Percentiles rank a stretch among this genome's conserved stretches.
phyloP scores from a whole-genome alignment of 805 yeast species.

The Metschnikowia matae region DNA sequence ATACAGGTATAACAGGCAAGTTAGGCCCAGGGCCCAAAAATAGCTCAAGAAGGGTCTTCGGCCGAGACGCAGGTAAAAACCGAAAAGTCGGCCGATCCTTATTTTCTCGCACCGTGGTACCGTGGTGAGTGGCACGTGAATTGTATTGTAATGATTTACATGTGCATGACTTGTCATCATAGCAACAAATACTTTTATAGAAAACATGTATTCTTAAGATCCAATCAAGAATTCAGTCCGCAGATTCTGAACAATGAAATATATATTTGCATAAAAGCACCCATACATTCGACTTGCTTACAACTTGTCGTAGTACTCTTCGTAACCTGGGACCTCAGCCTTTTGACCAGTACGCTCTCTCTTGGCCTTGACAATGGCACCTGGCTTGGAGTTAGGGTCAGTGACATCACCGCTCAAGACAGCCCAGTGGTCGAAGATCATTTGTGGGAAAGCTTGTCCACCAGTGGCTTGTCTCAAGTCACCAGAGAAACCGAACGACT shows the following conservation, averaged over 20 bases:
- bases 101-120: not conserved
- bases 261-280: slow-evolving; percentile 10
- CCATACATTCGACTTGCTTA: slow-evolving; percentile 31
- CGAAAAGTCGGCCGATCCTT: not conserved
- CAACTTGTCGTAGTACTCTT: slow-evolving; percentile 95
- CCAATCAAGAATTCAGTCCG: slow-evolving; percentile 9
- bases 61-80: not conserved
- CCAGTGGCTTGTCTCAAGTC: slow-evolving; percentile 99
- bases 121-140: not conserved
- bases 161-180: not conserved
- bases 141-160: not conserved
- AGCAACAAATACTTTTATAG: not conserved
- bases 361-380: slow-evolving; percentile 53
- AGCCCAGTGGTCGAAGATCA: slow-evolving; percentile 99
- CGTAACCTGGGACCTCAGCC: slow-evolving; percentile 98
- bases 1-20: not conserved
- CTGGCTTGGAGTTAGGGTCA: slow-evolving; percentile 69
- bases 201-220: slow-evolving; percentile 13
- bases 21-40: not conserved
- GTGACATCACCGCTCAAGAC: slow-evolving; percentile 87
- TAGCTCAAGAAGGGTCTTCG: not conserved
- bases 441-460: slow-evolving; percentile 99
- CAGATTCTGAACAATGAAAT: slow-evolving; percentile 14
- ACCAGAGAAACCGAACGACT: slow-evolving; percentile 99
- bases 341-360: slow-evolving; percentile 97